A percentile compares a stretch with the other conserved stretches of the same genome.
phyloP scores from a whole-genome alignment of 768 basidiomycete species.

The Lactarius quietus region DNA sequence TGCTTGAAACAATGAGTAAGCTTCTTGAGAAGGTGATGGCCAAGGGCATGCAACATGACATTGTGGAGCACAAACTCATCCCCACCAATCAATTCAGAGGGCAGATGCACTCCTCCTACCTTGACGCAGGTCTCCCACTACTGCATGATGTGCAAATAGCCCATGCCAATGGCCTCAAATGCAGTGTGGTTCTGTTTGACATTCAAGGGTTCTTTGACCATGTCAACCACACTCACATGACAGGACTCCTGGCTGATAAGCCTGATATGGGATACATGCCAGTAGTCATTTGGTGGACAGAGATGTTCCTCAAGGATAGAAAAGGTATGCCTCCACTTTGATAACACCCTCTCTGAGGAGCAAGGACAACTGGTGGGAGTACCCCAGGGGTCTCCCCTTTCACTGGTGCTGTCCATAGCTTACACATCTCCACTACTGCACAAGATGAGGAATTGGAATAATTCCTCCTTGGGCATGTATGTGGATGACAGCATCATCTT shows the following conservation, averaged over 20 bases:
- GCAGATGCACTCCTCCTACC: slow-evolving; percentile 34
- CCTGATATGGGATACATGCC: too few relatives aligned
- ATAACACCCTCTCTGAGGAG: too few relatives aligned
- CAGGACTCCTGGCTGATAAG: too few relatives aligned
- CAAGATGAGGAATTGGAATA: not conserved
- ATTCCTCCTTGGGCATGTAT: not conserved
- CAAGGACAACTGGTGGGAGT: not conserved
- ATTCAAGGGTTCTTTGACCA: slow-evolving; percentile 35
- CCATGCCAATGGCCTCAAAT: slow-evolving; percentile 31
- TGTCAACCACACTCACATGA: not conserved
- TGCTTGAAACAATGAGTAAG: slow-evolving; percentile 35
- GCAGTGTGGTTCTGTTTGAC: slow-evolving; percentile 32
- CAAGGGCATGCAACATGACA: slow-evolving; percentile 36
- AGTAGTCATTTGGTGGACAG: too few relatives aligned
- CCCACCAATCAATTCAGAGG: too few relatives aligned
- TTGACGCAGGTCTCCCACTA: slow-evolving; percentile 34
- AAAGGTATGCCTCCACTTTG: too few relatives aligned
- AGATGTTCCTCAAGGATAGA: too few relatives aligned
- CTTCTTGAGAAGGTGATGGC: slow-evolving; percentile 24
- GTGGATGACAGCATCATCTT: not conserved
- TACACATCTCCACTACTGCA: not conserved
- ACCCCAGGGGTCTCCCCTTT: not conserved
- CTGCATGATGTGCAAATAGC: not conserved
- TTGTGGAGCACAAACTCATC: slow-evolving; percentile 29
- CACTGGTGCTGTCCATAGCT: not conserved